Percentiles rank a stretch among this genome's conserved stretches.
phyloP scores from a whole-genome alignment of 495 filamentous ascomycete genomes.

The Sordaria brevicollis region DNA sequence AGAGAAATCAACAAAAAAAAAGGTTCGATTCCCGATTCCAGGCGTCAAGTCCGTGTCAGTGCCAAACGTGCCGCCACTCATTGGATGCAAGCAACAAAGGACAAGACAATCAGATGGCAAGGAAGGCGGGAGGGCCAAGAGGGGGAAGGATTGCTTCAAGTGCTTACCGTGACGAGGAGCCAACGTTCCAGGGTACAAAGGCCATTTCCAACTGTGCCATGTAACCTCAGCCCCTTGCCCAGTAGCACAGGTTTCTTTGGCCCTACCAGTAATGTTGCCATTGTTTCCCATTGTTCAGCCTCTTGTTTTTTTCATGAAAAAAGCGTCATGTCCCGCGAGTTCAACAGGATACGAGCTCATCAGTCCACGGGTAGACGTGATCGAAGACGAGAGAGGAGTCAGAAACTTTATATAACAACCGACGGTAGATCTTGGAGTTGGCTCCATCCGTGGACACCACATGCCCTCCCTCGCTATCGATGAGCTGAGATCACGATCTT shows the following conservation, averaged over 20 bases:
- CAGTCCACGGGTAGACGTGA: no score
- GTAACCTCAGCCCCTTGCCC: not conserved
- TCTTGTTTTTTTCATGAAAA: not conserved
- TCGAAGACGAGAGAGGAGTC: not conserved
- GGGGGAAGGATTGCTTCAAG: not conserved
- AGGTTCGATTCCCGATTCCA: not conserved
- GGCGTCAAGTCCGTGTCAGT: not conserved
- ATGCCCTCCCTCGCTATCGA: not conserved
- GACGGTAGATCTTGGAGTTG: not conserved
- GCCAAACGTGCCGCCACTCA: not conserved
- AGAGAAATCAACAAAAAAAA: not conserved
- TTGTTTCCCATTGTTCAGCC: not conserved
- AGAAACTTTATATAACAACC: not conserved
- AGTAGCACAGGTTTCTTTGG: not conserved
- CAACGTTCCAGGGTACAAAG: not conserved
- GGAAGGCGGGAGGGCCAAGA: not conserved
- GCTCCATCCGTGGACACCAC: not conserved
- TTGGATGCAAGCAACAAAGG: not conserved
- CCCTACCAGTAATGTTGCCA: not conserved
- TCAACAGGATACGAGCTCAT: not conserved
- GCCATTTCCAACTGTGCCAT: not conserved
- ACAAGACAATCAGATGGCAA: not conserved
- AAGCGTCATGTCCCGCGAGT: not conserved
- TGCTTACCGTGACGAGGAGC: not conserved
- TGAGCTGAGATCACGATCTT: not conserved